phyloP scores from a whole-genome alignment of 495 filamentous ascomycete species.

The Bombardia bombarda region DNA sequence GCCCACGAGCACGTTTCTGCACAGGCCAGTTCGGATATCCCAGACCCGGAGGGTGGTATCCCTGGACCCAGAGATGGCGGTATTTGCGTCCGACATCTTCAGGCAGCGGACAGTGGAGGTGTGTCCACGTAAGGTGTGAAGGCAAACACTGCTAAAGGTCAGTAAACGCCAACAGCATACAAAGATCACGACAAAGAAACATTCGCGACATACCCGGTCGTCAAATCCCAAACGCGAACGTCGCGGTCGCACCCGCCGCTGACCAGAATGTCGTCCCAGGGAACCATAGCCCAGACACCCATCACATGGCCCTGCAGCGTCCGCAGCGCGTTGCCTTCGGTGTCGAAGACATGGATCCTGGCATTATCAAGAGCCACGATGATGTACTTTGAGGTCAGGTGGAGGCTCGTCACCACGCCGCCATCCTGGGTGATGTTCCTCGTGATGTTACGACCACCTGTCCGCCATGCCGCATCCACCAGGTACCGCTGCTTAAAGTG shows the following conservation, averaged over 20 bases:
- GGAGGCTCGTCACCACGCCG: conserved; percentile 91
- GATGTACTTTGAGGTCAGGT: conserved; percentile 91
- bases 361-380: conserved; percentile 97
- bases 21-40: conserved; percentile 82
- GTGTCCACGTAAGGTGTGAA: conserved; percentile 85
- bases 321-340: conserved; percentile 76
- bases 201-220: conserved; percentile 64
- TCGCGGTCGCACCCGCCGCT: conserved; percentile 96
- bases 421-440: conserved; percentile 90
- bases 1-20: conserved; percentile 85
- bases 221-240: conserved; percentile 95
- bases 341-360: conserved; percentile 96
- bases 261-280: conserved; percentile 91
- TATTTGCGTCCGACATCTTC: conserved; percentile 91
- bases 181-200: background rate
- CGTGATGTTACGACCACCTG: conserved; percentile 68
- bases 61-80: conserved; percentile 90
- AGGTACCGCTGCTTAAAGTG: conserved; percentile 97
- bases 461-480: conserved; percentile 94
- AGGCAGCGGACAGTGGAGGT: conserved; percentile 94
- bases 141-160: conserved; percentile 40
- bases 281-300: conserved; percentile 99
- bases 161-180: conserved; percentile 11
- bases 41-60: conserved; percentile 93
- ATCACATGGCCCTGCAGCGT: conserved; percentile 93